These are phyloP conservation scores for Neurospora sp. DNA, from an alignment of 495 filamentous ascomycete genomes.

Conservation along the genomic window DNA sequence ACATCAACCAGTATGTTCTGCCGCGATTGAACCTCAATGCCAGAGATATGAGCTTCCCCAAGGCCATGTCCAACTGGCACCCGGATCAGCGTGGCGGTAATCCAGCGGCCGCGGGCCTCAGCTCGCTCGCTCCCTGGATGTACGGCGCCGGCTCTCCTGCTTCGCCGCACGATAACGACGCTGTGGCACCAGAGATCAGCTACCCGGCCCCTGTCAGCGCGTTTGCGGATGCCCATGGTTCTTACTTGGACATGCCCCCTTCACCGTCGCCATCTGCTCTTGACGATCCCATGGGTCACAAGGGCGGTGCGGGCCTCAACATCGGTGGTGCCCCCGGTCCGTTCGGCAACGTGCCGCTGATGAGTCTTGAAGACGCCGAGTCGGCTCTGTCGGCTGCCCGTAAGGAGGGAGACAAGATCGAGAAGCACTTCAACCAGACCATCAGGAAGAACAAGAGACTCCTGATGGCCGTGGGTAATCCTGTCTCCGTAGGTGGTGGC, in stretches of 20 bases:
- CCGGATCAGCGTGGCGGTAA: slow-evolving; percentile 4
- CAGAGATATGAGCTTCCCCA: slow-evolving; percentile 26
- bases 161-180: slow-evolving; percentile 7
- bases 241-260: background rate
- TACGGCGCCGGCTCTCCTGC: slow-evolving; percentile 21
- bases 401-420: slow-evolving; percentile 59
- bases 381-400: slow-evolving; percentile 41
- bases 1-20: slow-evolving; percentile 57
- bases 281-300: background rate
- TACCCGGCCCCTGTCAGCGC: slow-evolving; percentile 20
- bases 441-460: slow-evolving; percentile 51
- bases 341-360: slow-evolving; percentile 37
- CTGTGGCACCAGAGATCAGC: slow-evolving; percentile 21
- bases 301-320: background rate
- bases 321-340: slow-evolving; percentile 11
- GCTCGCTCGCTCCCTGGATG: slow-evolving; percentile 35
- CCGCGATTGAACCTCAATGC: slow-evolving; percentile 38
- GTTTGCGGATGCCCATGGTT: slow-evolving; percentile 3
- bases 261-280: background rate
- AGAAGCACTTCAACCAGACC: slow-evolving; percentile 53
- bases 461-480: slow-evolving; percentile 7
- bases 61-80: slow-evolving; percentile 15
- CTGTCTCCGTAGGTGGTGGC: background rate
- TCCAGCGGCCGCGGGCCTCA: slow-evolving; percentile 19
- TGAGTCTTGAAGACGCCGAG: slow-evolving; percentile 54